These are phyloP conservation scores for Penicillium sp. DNA, from an alignment of 2,329 filamentous ascomycete genomes.

Conservation along the genomic window DNA sequence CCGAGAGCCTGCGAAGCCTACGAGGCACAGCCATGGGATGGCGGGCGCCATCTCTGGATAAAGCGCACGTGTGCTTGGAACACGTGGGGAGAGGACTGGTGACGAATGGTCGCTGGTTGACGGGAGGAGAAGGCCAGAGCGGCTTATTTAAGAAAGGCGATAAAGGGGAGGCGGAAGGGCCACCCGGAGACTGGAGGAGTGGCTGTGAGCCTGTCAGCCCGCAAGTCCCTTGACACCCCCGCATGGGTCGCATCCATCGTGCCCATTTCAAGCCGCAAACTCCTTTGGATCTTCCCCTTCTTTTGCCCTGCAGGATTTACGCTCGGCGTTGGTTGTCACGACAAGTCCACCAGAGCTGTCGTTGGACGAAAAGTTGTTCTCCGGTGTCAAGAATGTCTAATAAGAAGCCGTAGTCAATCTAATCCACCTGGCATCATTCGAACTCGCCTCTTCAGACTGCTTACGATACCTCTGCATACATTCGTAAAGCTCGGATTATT, in stretches of 20 bases:
- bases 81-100: slow-evolving; percentile 3
- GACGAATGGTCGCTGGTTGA: background rate
- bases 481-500: background rate
- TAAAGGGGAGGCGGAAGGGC: too few relatives aligned
- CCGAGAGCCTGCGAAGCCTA: too few relatives aligned
- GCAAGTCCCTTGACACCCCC: background rate
- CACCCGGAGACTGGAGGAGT: background rate
- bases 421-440: background rate
- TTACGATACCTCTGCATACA: background rate
- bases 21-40: background rate
- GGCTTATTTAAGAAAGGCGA: too few relatives aligned
- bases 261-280: background rate
- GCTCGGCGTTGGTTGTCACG: background rate
- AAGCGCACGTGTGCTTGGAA: background rate
- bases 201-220: background rate
- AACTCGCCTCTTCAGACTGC: background rate
- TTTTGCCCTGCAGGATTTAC: background rate
- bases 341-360: too few relatives aligned
- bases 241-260: background rate
- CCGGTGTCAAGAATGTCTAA: background rate
- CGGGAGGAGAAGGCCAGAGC: background rate
- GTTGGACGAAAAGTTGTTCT: background rate
- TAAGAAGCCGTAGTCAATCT: background rate
- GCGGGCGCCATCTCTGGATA: slow-evolving; percentile 3
- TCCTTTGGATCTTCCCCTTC: background rate